Evolutionary conservation across 163 green algal genomes (phyloP).

Genomic region (Chloromonas sp.): DNA sequence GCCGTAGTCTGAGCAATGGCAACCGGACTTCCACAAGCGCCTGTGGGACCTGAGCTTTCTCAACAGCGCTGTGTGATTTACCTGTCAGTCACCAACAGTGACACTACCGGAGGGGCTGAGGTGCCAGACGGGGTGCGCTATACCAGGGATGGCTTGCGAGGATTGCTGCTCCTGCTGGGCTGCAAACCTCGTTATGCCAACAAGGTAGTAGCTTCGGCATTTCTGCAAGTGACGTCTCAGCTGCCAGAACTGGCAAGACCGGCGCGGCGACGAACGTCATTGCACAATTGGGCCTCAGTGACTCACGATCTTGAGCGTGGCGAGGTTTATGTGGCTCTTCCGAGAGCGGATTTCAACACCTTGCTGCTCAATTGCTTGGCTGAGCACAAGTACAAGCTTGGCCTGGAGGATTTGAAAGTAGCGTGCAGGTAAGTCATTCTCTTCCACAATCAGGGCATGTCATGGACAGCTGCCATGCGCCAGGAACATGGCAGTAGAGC

Average conservation of each 20-base stretch:
- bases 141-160: constrained; percentile 22
- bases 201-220: constrained; percentile 50
- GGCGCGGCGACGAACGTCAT: constrained; percentile 4
- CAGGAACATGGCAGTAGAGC: too few relatives aligned
- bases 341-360: constrained; percentile 27
- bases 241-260: constrained; percentile 14
- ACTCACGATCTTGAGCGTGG: background rate
- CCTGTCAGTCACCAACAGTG: too few relatives aligned
- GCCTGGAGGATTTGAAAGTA: constrained; percentile 41
- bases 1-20: too few relatives aligned
- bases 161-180: constrained; percentile 51
- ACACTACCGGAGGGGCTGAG: too few relatives aligned
- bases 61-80: too few relatives aligned
- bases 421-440: constrained; percentile 39
- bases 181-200: constrained; percentile 64
- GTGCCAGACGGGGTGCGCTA: background rate
- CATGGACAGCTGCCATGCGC: too few relatives aligned
- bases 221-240: constrained; percentile 12
- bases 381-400: constrained; percentile 40
- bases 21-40: too few relatives aligned
- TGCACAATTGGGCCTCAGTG: background rate
- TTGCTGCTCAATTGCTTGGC: constrained; percentile 35
- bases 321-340: constrained; percentile 24
- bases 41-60: too few relatives aligned
- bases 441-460: background rate